Evolutionary conservation across 2,329 filamentous ascomycete species (phyloP), one percentile per base, ranked within the genome.

Genomic region (Hysterium pulicare): DNA sequence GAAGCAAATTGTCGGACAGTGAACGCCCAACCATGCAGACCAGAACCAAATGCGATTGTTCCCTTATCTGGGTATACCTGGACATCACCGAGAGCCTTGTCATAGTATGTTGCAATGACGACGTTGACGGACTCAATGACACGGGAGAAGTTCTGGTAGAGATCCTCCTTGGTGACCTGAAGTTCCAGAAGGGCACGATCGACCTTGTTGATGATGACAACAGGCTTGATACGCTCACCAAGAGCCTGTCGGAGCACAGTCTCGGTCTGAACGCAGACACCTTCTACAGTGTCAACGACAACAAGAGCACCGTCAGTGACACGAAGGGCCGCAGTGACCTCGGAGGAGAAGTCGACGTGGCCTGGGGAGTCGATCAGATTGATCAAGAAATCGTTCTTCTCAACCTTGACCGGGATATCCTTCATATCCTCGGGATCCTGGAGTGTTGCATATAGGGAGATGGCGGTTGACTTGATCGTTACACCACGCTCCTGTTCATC

Each of bases 291-390:
- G 81, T 98, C 93, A 79, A 98, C 93, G 77, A 98, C 93, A 69
- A 98, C 93, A 60, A 98, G 88, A 66, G 93, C 93, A 88, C 93
- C 93, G 69, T 98, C 93, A 63, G 93, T 98, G 77, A 98, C 93
- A 89, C 93, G 93, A 69, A 98, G 91, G 71, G 93, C 93, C 71
- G 93, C 93, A 70, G 93, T 98, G 71, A 98, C 93, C 73, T 98
- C 93, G 58, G 93, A 98, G 32, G 93, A 98, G 86, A 98, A 98
- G 79, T 98, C 93, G 79, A 98, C 93, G 91, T 98, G 93, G 83
- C 93, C 93, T 53, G 93, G 93, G 48, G 93, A 98, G 77, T 98
- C 93, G 73, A 98, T 98, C 76, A 98, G 82, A 86, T 98, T 98
- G 85, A 98, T 94, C 81, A 98, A 81, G 86, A 98, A 98, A 72